These are phyloP conservation scores for Monilinia polystroma DNA, from an alignment of 2,329 filamentous ascomycete species.

Conservation along the genomic window DNA sequence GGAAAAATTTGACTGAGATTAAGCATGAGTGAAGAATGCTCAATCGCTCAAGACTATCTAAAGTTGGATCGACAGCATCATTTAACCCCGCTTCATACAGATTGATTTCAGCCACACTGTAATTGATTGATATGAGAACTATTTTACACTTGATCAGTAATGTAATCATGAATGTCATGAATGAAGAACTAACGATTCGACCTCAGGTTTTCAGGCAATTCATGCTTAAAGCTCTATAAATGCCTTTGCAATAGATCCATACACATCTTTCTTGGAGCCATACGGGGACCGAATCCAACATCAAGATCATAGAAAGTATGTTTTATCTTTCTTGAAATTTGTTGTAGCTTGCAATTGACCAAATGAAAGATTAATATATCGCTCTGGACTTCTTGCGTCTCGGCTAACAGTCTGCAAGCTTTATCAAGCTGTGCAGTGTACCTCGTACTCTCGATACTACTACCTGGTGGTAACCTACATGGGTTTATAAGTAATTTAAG, in stretches of 20 bases:
- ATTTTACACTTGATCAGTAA: not conserved
- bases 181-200: not conserved
- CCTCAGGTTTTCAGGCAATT: not conserved
- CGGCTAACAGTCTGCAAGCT: constrained; percentile 17
- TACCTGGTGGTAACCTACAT: constrained; percentile 4
- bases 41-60: constrained; percentile 24
- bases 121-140: constrained; percentile 5
- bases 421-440: constrained; percentile 7
- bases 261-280: not conserved
- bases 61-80: constrained; percentile 1
- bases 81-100: constrained; percentile 23
- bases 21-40: constrained; percentile 24
- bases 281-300: not conserved
- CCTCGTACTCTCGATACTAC: not conserved
- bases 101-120: constrained; percentile 24
- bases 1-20: constrained; percentile 22
- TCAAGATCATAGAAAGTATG: constrained; percentile 22
- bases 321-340: constrained; percentile 27
- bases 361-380: constrained; percentile 34
- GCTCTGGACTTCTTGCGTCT: constrained; percentile 31
- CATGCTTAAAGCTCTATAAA: not conserved
- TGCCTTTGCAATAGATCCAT: not conserved
- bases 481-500: not conserved
- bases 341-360: constrained; percentile 30
- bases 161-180: not conserved